phyloP scores from a whole-genome alignment of 176 grass and related monocot genomes.

The Bothriochloa decipiens region DNA sequence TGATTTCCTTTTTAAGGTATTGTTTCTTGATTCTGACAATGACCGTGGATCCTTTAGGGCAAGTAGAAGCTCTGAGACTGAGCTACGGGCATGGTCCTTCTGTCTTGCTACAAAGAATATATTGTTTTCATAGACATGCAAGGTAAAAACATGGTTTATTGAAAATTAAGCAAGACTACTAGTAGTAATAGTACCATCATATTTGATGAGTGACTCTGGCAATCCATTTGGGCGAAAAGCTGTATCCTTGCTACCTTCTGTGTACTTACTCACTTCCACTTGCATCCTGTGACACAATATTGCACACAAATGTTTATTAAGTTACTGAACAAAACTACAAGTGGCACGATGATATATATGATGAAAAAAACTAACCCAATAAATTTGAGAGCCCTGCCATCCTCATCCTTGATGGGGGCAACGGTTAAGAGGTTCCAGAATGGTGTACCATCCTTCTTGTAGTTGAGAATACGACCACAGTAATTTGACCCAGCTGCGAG shows the following conservation, averaged over 20 bases:
- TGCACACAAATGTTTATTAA: background rate
- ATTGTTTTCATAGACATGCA: background rate
- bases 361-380: conserved; percentile 63
- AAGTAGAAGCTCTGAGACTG: conserved; percentile 77
- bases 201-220: conserved; percentile 90
- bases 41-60: conserved; percentile 71
- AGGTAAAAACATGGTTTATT: background rate
- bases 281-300: conserved; percentile 68
- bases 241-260: conserved; percentile 78
- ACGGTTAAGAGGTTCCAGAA: conserved; percentile 96
- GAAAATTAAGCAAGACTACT: background rate
- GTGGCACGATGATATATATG: too few relatives aligned
- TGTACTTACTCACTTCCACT: conserved; percentile 99
- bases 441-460: conserved; percentile 89
- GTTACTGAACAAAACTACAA: background rate
- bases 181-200: conserved; percentile 64
- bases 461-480: conserved; percentile 88
- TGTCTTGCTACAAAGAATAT: conserved; percentile 61
- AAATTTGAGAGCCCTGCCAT: conserved; percentile 82
- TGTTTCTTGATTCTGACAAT: conserved; percentile 66
- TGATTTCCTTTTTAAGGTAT: conserved; percentile 66
- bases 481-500: conserved; percentile 73
- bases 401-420: conserved; percentile 93
- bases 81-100: conserved; percentile 81
- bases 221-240: conserved; percentile 90